Percentiles rank a stretch among this genome's conserved stretches.
phyloP scores from a whole-genome alignment of 331 rosid species.

The Phaseolus coccineus region DNA sequence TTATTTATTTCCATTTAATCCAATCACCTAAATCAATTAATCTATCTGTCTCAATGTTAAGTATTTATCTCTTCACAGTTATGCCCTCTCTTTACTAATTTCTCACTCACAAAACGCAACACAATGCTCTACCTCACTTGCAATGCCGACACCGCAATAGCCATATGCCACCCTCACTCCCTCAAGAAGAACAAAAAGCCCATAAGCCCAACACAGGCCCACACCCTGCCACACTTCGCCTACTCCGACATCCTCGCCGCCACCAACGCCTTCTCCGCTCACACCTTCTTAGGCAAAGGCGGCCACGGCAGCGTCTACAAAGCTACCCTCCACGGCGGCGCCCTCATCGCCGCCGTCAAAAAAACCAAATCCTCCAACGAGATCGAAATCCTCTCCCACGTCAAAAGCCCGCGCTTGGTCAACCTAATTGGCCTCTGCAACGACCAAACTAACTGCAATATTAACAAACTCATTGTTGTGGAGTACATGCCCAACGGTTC shows the following conservation, averaged over 20 bases:
- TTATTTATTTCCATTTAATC: not conserved
- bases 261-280: slow-evolving; percentile 68
- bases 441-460: slow-evolving; percentile 26
- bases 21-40: not conserved
- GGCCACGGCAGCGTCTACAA: slow-evolving; percentile 83
- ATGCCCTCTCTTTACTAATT: slow-evolving; percentile 45
- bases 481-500: slow-evolving; percentile 87
- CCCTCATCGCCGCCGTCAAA: slow-evolving; percentile 79
- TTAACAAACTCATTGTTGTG: slow-evolving; percentile 60
- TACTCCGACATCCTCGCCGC: slow-evolving; percentile 63
- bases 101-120: not conserved
- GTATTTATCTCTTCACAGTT: not conserved
- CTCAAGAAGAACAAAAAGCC: slow-evolving; percentile 43
- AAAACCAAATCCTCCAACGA: slow-evolving; percentile 61
- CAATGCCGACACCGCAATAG: slow-evolving; percentile 68
- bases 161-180: slow-evolving; percentile 68
- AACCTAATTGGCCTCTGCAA: slow-evolving; percentile 72
- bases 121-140: slow-evolving; percentile 78
- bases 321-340: slow-evolving; percentile 69
- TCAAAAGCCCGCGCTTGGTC: slow-evolving; percentile 58
- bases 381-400: slow-evolving; percentile 75
- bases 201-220: slow-evolving; percentile 19
- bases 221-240: slow-evolving; percentile 37
- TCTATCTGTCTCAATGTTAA: no score
- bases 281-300: slow-evolving; percentile 77